phyloP scores from a whole-genome alignment of 768 basidiomycete species.

The Punctularia strigosozonata region DNA sequence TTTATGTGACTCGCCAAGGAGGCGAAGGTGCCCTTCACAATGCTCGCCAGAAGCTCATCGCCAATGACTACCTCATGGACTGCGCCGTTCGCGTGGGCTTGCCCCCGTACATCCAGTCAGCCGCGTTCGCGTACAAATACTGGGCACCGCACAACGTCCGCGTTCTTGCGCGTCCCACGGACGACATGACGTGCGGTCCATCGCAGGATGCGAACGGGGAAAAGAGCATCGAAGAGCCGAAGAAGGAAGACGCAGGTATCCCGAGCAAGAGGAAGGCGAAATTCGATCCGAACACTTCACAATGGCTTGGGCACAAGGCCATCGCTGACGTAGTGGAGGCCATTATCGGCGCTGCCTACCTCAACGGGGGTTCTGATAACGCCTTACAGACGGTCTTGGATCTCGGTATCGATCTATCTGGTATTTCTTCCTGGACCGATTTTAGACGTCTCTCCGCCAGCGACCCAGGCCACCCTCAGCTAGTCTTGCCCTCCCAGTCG shows the following conservation, averaged over 20 bases:
- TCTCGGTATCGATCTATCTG: too few species aligned
- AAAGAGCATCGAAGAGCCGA: neutral
- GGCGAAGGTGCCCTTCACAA: constrained; percentile 60
- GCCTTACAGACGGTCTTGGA: too few species aligned
- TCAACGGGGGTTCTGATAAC: constrained; percentile 56
- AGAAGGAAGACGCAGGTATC: constrained; percentile 23
- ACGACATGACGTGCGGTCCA: neutral
- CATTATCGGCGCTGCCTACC: constrained; percentile 72
- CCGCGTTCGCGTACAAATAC: constrained; percentile 50
- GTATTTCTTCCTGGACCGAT: too few species aligned
- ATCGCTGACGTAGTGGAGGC: constrained; percentile 82
- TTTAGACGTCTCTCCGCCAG: constrained; percentile 21
- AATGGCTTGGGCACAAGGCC: constrained; percentile 72
- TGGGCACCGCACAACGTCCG: constrained; percentile 49
- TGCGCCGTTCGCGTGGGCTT: constrained; percentile 47
- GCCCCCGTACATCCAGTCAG: constrained; percentile 63
- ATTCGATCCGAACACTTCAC: constrained; percentile 26
- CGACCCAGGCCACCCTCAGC: neutral
- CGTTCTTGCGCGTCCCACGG: constrained; percentile 12
- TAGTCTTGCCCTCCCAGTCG: constrained; percentile 31
- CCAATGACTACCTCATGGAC: constrained; percentile 53
- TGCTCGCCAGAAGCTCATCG: constrained; percentile 58
- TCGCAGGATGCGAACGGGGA: neutral
- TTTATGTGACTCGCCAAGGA: constrained; percentile 52
- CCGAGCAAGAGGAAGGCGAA: constrained; percentile 28